Percentiles rank a stretch among this genome's conserved stretches.
Evolutionary conservation across 1,284 basidiomycete genomes (phyloP).

Genomic region (Pulveroboletus sp.): DNA sequence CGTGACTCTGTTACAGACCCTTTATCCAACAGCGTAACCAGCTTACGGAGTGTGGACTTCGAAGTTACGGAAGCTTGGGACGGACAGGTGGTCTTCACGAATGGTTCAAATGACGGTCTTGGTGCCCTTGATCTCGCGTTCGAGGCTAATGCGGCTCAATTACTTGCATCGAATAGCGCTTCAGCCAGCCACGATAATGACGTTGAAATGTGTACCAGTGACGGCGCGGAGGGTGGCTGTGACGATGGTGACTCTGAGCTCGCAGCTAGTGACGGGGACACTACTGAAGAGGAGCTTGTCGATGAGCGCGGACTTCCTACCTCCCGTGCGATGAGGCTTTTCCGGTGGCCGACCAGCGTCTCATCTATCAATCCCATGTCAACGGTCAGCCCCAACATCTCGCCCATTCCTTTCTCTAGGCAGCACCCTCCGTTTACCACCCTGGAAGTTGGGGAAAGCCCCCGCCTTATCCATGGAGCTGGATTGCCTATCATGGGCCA

Average conservation of each 20-base stretch:
- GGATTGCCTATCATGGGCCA: conserved; percentile 53
- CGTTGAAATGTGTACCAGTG: conserved; percentile 42
- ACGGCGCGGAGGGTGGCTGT: conserved; percentile 32
- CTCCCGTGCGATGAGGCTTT: conserved; percentile 66
- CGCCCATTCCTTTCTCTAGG: conserved; percentile 40
- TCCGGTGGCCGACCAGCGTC: conserved; percentile 56
- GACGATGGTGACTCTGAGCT: conserved; percentile 41
- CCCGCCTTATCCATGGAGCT: conserved; percentile 21
- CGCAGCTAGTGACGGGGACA: conserved; percentile 48
- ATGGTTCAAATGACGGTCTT: conserved; percentile 49
- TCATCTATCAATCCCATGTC: conserved; percentile 72
- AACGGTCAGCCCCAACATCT: conserved; percentile 56
- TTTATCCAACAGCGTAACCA: conserved; percentile 34
- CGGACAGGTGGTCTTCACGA: conserved; percentile 66
- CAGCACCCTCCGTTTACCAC: conserved; percentile 32
- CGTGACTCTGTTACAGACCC: conserved; percentile 38
- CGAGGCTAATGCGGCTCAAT: conserved; percentile 47
- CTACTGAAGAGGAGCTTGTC: conserved; percentile 76
- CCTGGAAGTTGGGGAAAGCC: conserved; percentile 32
- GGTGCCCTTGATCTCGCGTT: conserved; percentile 55
- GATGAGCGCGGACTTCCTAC: conserved; percentile 69
- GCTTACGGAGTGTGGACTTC: conserved; percentile 42
- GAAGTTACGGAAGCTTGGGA: conserved; percentile 70
- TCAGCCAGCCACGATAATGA: conserved; percentile 34
- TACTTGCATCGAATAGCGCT: conserved; percentile 39